phyloP scores from a whole-genome alignment of 169 alveolate species.

The Eimeria sp. region DNA sequence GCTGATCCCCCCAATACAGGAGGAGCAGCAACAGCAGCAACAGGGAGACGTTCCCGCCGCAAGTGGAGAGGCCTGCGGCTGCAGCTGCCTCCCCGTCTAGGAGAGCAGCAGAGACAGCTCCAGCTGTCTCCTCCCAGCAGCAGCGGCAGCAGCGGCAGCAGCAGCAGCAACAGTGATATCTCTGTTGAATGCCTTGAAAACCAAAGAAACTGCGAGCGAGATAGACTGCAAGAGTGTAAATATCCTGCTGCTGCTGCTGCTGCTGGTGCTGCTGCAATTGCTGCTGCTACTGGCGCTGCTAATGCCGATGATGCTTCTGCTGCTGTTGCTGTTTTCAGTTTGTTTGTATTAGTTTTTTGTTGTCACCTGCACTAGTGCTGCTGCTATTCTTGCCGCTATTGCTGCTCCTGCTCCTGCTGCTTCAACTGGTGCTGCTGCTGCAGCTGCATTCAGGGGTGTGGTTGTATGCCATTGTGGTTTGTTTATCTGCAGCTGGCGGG shows the following conservation, averaged over 20 bases:
- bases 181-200: background rate
- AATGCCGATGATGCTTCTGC: too few relatives aligned
- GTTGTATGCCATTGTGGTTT: background rate
- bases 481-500: background rate
- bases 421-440: background rate
- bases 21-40: background rate
- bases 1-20: background rate
- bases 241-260: background rate
- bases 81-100: background rate
- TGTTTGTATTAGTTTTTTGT: too few relatives aligned
- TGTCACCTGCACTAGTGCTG: too few relatives aligned
- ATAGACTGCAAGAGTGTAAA: background rate
- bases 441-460: background rate
- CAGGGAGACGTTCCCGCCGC: background rate
- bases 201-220: background rate
- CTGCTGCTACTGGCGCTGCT: background rate
- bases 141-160: background rate
- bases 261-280: background rate
- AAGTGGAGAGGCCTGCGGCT: constrained; percentile 24
- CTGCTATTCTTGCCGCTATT: too few relatives aligned
- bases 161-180: background rate
- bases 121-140: background rate
- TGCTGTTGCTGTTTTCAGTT: too few relatives aligned
- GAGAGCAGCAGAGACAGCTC: background rate
- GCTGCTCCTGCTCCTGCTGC: background rate